phyloP scores from a whole-genome alignment of 225 moss, liverwort and hornwort genomes.

The Pleurozium schreberi region DNA sequence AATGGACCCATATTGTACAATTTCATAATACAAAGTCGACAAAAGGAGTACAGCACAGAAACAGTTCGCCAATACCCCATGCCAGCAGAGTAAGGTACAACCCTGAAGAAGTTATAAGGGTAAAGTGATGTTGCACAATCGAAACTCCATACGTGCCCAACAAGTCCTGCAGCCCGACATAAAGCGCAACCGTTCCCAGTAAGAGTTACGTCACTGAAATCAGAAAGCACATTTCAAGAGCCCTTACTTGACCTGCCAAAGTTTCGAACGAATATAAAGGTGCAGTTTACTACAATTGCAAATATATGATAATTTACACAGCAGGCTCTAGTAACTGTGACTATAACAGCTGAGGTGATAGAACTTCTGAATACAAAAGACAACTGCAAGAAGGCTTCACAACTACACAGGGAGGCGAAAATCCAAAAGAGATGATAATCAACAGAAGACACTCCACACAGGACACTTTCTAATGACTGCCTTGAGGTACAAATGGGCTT shows the following conservation, averaged over 20 bases:
- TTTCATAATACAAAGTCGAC: conserved; percentile 30
- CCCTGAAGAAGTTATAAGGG: conserved; percentile 6
- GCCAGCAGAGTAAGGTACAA: conserved; percentile 16
- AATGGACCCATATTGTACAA: conserved; percentile 31
- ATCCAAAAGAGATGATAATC: background rate
- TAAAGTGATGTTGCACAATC: conserved; percentile 2
- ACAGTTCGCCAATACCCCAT: conserved; percentile 20
- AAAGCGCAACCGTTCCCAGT: background rate
- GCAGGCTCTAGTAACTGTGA: background rate
- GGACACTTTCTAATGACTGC: background rate
- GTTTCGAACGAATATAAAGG: background rate
- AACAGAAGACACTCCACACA: background rate
- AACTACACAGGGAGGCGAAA: background rate
- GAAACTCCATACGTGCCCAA: background rate
- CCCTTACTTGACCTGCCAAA: background rate
- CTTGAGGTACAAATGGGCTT: background rate
- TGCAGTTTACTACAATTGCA: background rate
- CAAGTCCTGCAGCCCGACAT: conserved; percentile 21
- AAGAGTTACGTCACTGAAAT: background rate
- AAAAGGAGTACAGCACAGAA: background rate
- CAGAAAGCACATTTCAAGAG: background rate
- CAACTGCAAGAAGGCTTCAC: background rate
- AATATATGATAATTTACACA: background rate
- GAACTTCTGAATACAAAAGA: background rate
- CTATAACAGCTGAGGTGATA: background rate